Base-by-base conservation (phyloP, 2,329 filamentous ascomycete species). In the Tolypocladium amazonense region DNA sequence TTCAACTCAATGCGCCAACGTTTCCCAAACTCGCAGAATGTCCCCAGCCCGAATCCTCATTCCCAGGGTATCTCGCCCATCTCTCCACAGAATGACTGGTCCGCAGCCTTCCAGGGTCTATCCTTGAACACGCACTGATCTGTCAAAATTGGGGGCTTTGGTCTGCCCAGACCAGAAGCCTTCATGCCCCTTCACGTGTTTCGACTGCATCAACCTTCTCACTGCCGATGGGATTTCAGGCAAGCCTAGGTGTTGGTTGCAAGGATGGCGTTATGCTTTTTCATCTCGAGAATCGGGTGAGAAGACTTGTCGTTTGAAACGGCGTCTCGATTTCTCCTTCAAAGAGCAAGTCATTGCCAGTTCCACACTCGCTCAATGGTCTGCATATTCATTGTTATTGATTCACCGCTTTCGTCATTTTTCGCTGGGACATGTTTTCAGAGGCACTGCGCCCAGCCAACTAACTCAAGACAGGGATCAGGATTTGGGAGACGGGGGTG, bases 101-200 rank as follows among this genome's bases (percentile, higher is more conserved):
- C 80, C 33, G 76, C 77, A 58, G 74, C 80, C 7, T 90, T 90
- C 70, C 88, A 91, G 70, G 83, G 88, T 12, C 75, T 92, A 23
- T 92, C 88, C 2, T 80, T 92, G 63, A 88, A 88, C 68, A 82
- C 83, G 64, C 81, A 81, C 62, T 84, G 68, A 75, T 62, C 33
- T 20, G 27, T 54, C 50, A n/a, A 54, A 14, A 9, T 23, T 4
- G 20, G 14, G 30, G 20, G 50, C 50, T 37, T 35, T 23, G 50
- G 30, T 23, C 30, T 37, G 11, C 20, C 30, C 20, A 37, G 18
- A 37, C 27, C 20, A 37, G 30, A 23, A 23, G 14, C 20, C 30
- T 20, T 23, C 30, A 23, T 20, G 20, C 18, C 25, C 25, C 2
- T 54, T 54, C 20, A 54, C 9, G 20, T 11, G 20, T 35, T 54